Percentiles rank a stretch among this genome's conserved stretches.
phyloP scores from a whole-genome alignment of 495 filamentous ascomycete species.

The Neurospora sp. region DNA sequence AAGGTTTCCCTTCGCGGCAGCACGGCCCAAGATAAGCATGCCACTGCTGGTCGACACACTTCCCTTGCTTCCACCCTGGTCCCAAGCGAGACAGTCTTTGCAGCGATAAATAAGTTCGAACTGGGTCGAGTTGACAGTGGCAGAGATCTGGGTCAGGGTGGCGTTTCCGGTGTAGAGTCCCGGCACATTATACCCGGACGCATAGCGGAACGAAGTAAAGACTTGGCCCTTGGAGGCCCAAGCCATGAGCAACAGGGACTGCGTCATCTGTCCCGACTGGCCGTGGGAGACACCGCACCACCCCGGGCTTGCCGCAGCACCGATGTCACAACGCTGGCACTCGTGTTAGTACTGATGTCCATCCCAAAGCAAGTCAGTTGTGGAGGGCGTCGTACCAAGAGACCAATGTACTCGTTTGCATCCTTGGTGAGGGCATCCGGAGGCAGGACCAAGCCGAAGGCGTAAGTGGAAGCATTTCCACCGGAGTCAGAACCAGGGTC shows the following conservation, averaged over 20 bases:
- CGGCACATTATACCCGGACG: slow-evolving; percentile 47
- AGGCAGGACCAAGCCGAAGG: slow-evolving; percentile 49
- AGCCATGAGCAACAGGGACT: slow-evolving; percentile 46
- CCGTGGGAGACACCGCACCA: slow-evolving; percentile 50
- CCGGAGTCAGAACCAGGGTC: slow-evolving; percentile 8
- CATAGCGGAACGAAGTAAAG: slow-evolving; percentile 46
- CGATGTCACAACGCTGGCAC: slow-evolving; percentile 20
- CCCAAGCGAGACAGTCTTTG: slow-evolving; percentile 51
- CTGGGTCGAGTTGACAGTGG: slow-evolving; percentile 39
- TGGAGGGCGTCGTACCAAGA: slow-evolving; percentile 30
- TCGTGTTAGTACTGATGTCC: not conserved
- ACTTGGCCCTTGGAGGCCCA: slow-evolving; percentile 42
- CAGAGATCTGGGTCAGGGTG: slow-evolving; percentile 46
- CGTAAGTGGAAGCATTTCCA: slow-evolving; percentile 22
- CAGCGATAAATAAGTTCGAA: slow-evolving; percentile 55
- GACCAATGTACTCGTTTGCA: slow-evolving; percentile 49
- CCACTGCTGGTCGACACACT: slow-evolving; percentile 17
- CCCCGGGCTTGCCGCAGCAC: slow-evolving; percentile 22
- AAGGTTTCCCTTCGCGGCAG: slow-evolving; percentile 15
- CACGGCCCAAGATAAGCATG: slow-evolving; percentile 18
- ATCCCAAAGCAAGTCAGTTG: not conserved
- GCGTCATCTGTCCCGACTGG: slow-evolving; percentile 44
- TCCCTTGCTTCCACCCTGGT: slow-evolving; percentile 14
- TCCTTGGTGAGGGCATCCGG: slow-evolving; percentile 37
- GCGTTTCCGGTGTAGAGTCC: slow-evolving; percentile 49